A percentile compares a stretch with the other conserved stretches of the same genome.
Evolutionary conservation across 2,329 filamentous ascomycete genomes (phyloP).

Genomic region (Cercospora beticola): DNA sequence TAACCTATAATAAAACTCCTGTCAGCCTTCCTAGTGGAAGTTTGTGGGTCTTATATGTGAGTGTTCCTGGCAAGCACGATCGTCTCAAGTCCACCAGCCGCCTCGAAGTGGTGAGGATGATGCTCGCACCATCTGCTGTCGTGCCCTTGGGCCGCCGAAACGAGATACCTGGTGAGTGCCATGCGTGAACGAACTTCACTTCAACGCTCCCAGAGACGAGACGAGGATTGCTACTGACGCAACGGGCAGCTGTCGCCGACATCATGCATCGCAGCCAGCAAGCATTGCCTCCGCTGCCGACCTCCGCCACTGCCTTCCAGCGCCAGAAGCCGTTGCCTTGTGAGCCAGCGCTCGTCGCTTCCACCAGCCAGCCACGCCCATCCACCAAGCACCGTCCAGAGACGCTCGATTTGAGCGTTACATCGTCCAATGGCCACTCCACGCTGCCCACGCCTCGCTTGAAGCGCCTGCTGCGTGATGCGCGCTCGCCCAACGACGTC

Average conservation of each 20-base stretch:
- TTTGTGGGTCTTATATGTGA: not conserved
- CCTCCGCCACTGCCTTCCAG: not conserved
- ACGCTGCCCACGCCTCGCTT: constrained; percentile 26
- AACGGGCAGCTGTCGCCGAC: not conserved
- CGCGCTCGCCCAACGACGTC: constrained; percentile 16
- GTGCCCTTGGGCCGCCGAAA: not conserved
- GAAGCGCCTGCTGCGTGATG: constrained; percentile 29
- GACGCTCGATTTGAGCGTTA: constrained; percentile 25
- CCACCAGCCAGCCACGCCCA: constrained; percentile 7
- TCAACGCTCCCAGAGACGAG: not conserved
- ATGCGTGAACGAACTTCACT: not conserved
- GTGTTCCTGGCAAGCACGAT: constrained; percentile 5
- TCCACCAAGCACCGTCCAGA: constrained; percentile 24
- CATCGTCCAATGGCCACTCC: constrained; percentile 30
- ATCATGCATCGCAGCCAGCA: not conserved
- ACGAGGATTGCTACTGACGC: not conserved
- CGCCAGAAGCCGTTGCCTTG: constrained; percentile 7
- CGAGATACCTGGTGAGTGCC: not conserved
- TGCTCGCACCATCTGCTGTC: constrained; percentile 6
- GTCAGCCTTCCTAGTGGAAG: not conserved
- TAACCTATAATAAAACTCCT: not conserved
- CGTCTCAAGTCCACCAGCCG: constrained; percentile 15
- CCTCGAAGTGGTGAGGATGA: constrained; percentile 24
- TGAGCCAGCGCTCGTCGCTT: not conserved
- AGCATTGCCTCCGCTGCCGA: not conserved